Percentiles rank a stretch among this genome's conserved stretches.
Conservation (phyloP, 1,139 yeast species). For the Taphrina deformans region DNA sequence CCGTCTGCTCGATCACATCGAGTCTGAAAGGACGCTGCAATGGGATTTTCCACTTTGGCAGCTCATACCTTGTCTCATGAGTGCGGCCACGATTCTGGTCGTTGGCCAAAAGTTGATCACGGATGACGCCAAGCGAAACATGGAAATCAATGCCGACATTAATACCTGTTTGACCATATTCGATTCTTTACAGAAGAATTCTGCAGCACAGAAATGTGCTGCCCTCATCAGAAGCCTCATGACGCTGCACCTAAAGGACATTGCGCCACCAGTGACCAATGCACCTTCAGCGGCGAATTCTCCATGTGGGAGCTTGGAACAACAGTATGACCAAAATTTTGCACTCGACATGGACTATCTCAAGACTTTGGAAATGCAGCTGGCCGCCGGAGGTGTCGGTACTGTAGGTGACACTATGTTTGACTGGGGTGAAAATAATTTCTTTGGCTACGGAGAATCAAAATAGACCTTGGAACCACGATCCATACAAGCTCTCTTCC, state of each 20-base stretch:
- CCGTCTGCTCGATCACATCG: conserved; percentile 28
- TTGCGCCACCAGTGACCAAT: conserved; percentile 18
- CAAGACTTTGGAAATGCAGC: conserved; percentile 18
- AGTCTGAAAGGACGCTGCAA: conserved; percentile 20
- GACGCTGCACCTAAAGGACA: conserved; percentile 24
- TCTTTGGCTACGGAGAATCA: conserved; percentile 19
- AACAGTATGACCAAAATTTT: conserved; percentile 28
- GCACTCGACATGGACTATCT: conserved; percentile 29
- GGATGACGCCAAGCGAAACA: conserved; percentile 12
- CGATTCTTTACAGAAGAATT: conserved; percentile 29
- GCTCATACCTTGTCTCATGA: conserved; percentile 33
- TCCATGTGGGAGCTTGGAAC: conserved; percentile 18
- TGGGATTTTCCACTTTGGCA: conserved; percentile 33
- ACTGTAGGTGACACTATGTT: conserved; percentile 10
- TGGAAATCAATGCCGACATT: conserved; percentile 12
- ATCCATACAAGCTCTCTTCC: too few species aligned
- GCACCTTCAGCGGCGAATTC: conserved; percentile 5
- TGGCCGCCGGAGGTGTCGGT: conserved; percentile 8
- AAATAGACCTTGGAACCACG: not conserved
- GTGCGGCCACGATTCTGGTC: conserved; percentile 31
- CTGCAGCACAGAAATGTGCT: conserved; percentile 31
- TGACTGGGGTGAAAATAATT: conserved; percentile 33
- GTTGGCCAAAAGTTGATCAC: conserved; percentile 28
- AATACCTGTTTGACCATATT: conserved; percentile 20
- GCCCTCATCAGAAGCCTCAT: conserved; percentile 24